Base-by-base conservation (phyloP, 495 filamentous ascomycete species). In the Hypoxylon rickii region DNA sequence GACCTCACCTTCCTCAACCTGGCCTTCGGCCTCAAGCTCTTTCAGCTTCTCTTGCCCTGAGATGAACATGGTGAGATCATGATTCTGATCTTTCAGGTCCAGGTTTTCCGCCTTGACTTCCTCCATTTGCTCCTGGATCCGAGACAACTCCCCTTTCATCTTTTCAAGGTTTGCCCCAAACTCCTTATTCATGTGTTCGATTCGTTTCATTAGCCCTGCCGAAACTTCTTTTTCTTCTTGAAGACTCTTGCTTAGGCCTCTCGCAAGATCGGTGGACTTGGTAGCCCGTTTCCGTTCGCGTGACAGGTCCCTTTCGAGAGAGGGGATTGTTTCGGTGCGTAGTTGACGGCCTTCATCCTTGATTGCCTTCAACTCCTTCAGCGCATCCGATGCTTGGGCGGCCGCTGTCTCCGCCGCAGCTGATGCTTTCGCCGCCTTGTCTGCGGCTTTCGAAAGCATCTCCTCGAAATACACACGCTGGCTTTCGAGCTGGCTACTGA, bases 401-500 rank as follows among this genome's bases (percentile, higher is more conserved):
- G 76, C 70, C 0, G 90, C 89, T 13, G 76, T 73, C 18, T 87
- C 80, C 2, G 90, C 91, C 0, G 83, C 76, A 0, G 81, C 72
- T 2, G 82, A 77, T 5, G 92, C 90, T 62, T 86, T 82, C 13
- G 85, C 79, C 1, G 95, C 92, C 70, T 97, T 98, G 71, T 96
- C 92, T 0, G 86, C 93, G 1, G 92, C 91, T 48, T 94, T 91
- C 64, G 87, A 87, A 52, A 98, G 81, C 69, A 96, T 85, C 60
- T 94, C 93, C 66, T 97, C 94, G 63, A 96, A 98, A 69, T 97
- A 98, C 3, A 88, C 78, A 36, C 94, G 85, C 63, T 98, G 94
- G 49, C 84, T 88, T 61, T 97, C 95, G 15, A 98, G 82, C 68
- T 98, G 94, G 48, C 81, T 87, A 7, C 89, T 96, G 0, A 97